These are phyloP conservation scores for Prunella vulgaris DNA, from an alignment of 257 asterid genomes.

Conservation along the genomic window DNA sequence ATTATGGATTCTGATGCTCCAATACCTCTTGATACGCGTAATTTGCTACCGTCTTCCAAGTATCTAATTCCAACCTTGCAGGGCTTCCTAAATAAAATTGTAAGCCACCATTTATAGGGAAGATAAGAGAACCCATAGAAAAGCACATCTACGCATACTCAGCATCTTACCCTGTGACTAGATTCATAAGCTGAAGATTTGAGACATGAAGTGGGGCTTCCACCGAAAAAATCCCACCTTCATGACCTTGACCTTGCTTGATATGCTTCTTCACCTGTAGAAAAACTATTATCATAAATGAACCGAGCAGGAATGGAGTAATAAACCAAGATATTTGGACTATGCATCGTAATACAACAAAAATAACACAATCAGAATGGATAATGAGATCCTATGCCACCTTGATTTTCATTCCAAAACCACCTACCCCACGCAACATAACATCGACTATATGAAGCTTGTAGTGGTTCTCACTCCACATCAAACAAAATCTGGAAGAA, in stretches of 20 bases:
- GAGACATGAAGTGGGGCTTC: conserved; percentile 98
- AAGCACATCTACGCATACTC: background rate
- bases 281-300: conserved; percentile 3
- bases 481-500: background rate
- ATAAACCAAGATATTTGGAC: background rate
- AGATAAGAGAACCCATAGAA: background rate
- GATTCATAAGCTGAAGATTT: conserved; percentile 88
- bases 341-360: background rate
- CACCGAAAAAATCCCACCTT: conserved; percentile 91
- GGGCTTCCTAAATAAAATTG: conserved; percentile 55
- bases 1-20: conserved; percentile 84
- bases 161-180: conserved; percentile 66
- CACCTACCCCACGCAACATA: background rate
- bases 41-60: conserved; percentile 82
- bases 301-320: background rate
- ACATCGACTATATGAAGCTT: background rate
- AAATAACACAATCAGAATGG: background rate
- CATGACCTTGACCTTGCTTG: conserved; percentile 97
- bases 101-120: conserved; percentile 18
- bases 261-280: conserved; percentile 92
- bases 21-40: conserved; percentile 79
- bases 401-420: background rate
- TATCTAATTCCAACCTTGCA: conserved; percentile 75
- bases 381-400: background rate
- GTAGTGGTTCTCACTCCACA: background rate